Evolutionary conservation across 192 early-diverging fungal genomes (phyloP).

Genomic region (Linnemannia zychae): DNA sequence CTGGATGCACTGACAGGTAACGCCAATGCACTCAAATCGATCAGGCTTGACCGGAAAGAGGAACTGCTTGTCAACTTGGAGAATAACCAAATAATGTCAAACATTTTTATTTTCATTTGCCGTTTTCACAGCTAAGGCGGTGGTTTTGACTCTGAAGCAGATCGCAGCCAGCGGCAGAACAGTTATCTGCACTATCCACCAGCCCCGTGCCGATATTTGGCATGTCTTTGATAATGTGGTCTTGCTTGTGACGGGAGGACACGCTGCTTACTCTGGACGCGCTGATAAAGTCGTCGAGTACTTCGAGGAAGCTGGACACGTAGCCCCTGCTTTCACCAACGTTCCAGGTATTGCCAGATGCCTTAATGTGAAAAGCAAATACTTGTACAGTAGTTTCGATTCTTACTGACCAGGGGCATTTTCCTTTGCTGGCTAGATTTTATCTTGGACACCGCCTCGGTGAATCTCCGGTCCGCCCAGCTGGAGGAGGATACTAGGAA

Average conservation of each 20-base stretch:
- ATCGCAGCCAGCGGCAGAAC: slow-evolving; percentile 61
- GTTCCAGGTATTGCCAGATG: slow-evolving; percentile 23
- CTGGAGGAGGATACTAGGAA: slow-evolving; percentile 42
- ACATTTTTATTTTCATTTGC: background rate
- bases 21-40: background rate
- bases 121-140: slow-evolving; percentile 28
- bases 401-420: background rate
- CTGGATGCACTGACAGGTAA: slow-evolving; percentile 51
- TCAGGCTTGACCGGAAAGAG: too few relatives aligned
- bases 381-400: too few relatives aligned
- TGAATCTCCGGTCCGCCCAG: slow-evolving; percentile 31
- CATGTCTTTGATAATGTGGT: slow-evolving; percentile 87
- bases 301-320: slow-evolving; percentile 51
- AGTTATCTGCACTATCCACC: slow-evolving; percentile 89
- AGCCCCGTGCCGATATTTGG: slow-evolving; percentile 86
- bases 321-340: slow-evolving; percentile 43
- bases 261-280: slow-evolving; percentile 51
- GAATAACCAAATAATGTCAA: background rate
- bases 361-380: background rate
- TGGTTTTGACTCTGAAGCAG: slow-evolving; percentile 45
- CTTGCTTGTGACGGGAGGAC: slow-evolving; percentile 74
- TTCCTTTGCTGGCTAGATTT: slow-evolving; percentile 18
- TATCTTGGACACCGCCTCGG: slow-evolving; percentile 50
- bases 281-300: slow-evolving; percentile 54
- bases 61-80: background rate